A percentile compares a stretch with the other conserved stretches of the same genome.
phyloP scores from a whole-genome alignment of 257 asterid species.

The Solanum pimpinellifolium region DNA sequence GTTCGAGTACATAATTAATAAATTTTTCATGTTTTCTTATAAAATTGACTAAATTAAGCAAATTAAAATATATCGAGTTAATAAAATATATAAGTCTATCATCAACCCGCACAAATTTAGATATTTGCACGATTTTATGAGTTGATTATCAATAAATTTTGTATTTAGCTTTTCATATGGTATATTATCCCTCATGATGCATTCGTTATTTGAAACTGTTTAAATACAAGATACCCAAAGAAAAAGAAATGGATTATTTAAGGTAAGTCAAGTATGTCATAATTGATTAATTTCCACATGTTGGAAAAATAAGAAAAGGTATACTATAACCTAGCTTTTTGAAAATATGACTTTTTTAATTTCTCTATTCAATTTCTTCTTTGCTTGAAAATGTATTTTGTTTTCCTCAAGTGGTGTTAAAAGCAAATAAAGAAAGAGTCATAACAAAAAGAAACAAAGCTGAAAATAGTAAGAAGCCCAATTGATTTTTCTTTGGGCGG shows the following conservation, averaged over 20 bases:
- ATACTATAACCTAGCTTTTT: neutral
- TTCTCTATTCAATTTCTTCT: neutral
- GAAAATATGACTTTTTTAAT: neutral
- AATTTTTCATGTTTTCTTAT: too few species aligned
- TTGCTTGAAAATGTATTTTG: neutral
- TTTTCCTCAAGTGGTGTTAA: neutral
- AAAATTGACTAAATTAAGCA: too few species aligned
- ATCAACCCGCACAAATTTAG: too few species aligned
- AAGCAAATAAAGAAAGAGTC: neutral
- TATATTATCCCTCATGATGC: too few species aligned
- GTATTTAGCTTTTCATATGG: too few species aligned
- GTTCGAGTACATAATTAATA: too few species aligned
- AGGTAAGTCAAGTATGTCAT: neutral
- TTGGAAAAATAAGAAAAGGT: neutral
- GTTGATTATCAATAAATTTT: too few species aligned
- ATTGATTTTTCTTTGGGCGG: neutral
- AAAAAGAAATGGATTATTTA: neutral
- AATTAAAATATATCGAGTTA: too few species aligned
- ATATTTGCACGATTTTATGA: too few species aligned
- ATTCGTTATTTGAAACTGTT: too few species aligned
- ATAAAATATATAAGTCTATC: too few species aligned
- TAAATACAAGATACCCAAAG: neutral
- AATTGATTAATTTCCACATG: neutral
- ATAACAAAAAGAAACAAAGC: neutral
- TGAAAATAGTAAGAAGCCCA: neutral